Base-by-base conservation (phyloP, 345 rosid species). In the Cardiospermum halicacabum region DNA sequence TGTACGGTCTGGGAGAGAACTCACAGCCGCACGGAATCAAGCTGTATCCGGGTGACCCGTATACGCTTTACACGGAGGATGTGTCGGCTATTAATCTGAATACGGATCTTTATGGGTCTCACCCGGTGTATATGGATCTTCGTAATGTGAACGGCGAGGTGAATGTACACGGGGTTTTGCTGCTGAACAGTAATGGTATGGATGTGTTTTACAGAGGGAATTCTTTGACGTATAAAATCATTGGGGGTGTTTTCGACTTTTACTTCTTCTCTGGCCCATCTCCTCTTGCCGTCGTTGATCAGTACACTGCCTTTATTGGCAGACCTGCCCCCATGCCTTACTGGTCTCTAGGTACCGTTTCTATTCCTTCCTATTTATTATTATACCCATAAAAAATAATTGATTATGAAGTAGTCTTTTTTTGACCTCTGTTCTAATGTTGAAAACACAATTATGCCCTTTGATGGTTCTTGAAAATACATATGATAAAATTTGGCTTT, bases 241-340 rank as follows among this genome's bases (percentile, higher is more conserved):
- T 87, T 39, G 97, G 99, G 32, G 99, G 99, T 27, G 96, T 95
- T 70, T 71, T 95, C 22, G 99, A 95, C 70, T 81, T 95, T 53
- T 89, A 89, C 66, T 95, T 95, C 90, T 79, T 95, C 59, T 51
- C 93, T 13, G 99, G 99, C 5, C 87, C 89, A 27, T 55, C 85
- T 21, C 99, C 98, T 54, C 75, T 93, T 4, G 74, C 60, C 8
- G 92, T 91, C 30, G 95, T 88, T 39, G 92, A 93, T 66, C 99
- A 93, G 74, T 93, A 93, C 43, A 93, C 99, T 2, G 21, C 72
- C 24, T 70, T 93, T 2, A 78, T 93, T 62, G 99, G 99, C 53
- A 77, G 99, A 34, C 99, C 99, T 21, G 99, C 99, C 66, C 86
- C 99, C 1, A 91, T 91, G 99, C 99, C 99, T 51, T 91, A 89